phyloP scores from a whole-genome alignment of 2,329 filamentous ascomycete genomes.

The Fusarium sacchari region DNA sequence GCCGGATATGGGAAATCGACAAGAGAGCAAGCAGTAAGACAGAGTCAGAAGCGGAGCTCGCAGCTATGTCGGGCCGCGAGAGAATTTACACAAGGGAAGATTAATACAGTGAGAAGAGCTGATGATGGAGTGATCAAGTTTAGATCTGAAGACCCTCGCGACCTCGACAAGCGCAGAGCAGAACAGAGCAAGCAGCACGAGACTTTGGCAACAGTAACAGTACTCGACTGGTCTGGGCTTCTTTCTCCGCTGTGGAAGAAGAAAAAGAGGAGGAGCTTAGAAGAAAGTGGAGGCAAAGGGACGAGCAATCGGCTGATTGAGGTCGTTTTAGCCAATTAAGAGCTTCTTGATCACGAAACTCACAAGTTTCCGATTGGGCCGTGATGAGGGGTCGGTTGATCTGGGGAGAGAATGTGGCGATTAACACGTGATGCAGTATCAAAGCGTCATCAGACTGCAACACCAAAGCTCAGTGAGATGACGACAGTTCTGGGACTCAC shows the following conservation, averaged over 20 bases:
- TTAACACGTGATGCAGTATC: conserved; percentile 39
- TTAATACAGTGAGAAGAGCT: conserved; percentile 1
- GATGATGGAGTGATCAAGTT: conserved; percentile 26
- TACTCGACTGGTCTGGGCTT: conserved; percentile 4
- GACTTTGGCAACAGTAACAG: conserved; percentile 7
- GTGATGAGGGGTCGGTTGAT: conserved; percentile 44
- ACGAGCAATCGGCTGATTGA: conserved; percentile 43
- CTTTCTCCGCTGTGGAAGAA: conserved; percentile 29
- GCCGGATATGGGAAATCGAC: conserved; percentile 21
- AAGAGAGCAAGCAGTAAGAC: neutral
- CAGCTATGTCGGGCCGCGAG: conserved; percentile 44
- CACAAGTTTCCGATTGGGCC: conserved; percentile 46
- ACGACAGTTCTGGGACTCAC: conserved; percentile 21
- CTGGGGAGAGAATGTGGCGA: conserved; percentile 32
- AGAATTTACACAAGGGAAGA: conserved; percentile 16
- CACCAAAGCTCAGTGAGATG: conserved; percentile 21
- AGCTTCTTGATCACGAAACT: conserved; percentile 38
- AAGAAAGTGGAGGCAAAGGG: conserved; percentile 37
- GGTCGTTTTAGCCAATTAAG: conserved; percentile 36
- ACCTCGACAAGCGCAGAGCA: conserved; percentile 44
- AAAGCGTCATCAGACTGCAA: conserved; percentile 27
- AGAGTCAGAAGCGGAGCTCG: conserved; percentile 28
- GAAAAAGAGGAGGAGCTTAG: conserved; percentile 15
- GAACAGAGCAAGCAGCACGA: conserved; percentile 30
- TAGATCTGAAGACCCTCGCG: conserved; percentile 33